Evolutionary conservation across 805 yeast species (phyloP).

Genomic region (Metschnikowia noctiluminum): DNA sequence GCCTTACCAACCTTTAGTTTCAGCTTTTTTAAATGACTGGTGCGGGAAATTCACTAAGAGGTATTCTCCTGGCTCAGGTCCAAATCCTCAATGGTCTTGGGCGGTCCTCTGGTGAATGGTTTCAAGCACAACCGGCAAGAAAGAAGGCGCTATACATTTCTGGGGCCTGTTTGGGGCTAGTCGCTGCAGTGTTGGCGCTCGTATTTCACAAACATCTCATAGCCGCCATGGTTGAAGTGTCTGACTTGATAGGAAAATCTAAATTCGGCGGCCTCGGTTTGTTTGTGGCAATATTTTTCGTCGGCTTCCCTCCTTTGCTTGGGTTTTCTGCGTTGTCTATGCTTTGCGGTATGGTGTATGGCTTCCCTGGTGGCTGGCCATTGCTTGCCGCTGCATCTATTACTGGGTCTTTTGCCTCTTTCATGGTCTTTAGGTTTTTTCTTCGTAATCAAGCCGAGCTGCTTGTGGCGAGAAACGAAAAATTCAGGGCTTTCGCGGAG

Average conservation of each 20-base stretch:
- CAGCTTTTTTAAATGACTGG: not conserved
- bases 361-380: conserved; percentile 77
- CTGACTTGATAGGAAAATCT: conserved; percentile 44
- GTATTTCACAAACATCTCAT: conserved; percentile 38
- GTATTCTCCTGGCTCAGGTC: conserved; percentile 3
- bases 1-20: not conserved
- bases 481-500: conserved; percentile 69
- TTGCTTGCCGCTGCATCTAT: conserved; percentile 66
- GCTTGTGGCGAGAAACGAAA: conserved; percentile 59
- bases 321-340: conserved; percentile 75
- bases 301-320: conserved; percentile 86
- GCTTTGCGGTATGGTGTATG: conserved; percentile 77
- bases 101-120: conserved; percentile 15
- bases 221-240: conserved; percentile 33
- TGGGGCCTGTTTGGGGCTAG: conserved; percentile 18
- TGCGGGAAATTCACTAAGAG: not conserved
- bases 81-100: conserved; percentile 4
- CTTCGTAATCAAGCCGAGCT: conserved; percentile 54
- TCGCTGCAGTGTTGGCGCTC: conserved; percentile 20
- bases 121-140: conserved; percentile 14
- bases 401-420: conserved; percentile 72
- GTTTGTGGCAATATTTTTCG: conserved; percentile 52
- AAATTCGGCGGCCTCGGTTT: conserved; percentile 45
- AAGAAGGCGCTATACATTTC: conserved; percentile 14
- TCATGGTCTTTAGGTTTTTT: conserved; percentile 59